A percentile compares a stretch with the other conserved stretches of the same genome.
Conservation (phyloP, 2,329 filamentous ascomycete species). For the Periconia digitata region DNA sequence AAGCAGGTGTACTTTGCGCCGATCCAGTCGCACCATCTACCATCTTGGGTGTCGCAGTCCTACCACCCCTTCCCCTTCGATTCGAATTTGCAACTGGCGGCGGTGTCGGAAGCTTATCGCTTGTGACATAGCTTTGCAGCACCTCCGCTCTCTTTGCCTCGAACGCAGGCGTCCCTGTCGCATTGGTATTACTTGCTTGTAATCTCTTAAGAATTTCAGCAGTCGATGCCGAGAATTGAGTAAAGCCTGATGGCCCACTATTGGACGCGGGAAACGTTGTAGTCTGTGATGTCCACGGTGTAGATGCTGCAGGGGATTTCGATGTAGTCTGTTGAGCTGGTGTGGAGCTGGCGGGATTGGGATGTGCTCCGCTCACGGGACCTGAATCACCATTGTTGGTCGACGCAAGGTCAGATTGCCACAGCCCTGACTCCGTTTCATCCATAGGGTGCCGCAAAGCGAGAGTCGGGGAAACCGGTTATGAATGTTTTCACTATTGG, state of each 20-base stretch:
- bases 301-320: conserved; percentile 19
- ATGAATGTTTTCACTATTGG: conserved; percentile 3
- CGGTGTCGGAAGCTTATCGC: conserved; percentile 45
- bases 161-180: conserved; percentile 44
- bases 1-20: conserved; percentile 23
- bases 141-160: conserved; percentile 51
- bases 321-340: conserved; percentile 17
- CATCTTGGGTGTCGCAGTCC: conserved; percentile 32
- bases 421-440: conserved; percentile 10
- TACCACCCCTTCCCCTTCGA: conserved; percentile 37
- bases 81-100: conserved; percentile 32
- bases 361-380: conserved; percentile 15
- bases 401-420: conserved; percentile 8
- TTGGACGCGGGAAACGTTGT: conserved; percentile 23
- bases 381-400: conserved; percentile 20
- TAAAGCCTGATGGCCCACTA: conserved; percentile 21
- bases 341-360: conserved; percentile 21
- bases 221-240: conserved; percentile 43
- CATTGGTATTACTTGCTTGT: conserved; percentile 37
- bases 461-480: conserved; percentile 6
- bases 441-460: conserved; percentile 18
- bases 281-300: conserved; percentile 32
- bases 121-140: conserved; percentile 48
- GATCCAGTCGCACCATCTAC: conserved; percentile 33
- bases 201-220: conserved; percentile 45